These are phyloP conservation scores for Epicoccum nigrum DNA, from an alignment of 2,329 filamentous ascomycete species.

Conservation along the genomic window DNA sequence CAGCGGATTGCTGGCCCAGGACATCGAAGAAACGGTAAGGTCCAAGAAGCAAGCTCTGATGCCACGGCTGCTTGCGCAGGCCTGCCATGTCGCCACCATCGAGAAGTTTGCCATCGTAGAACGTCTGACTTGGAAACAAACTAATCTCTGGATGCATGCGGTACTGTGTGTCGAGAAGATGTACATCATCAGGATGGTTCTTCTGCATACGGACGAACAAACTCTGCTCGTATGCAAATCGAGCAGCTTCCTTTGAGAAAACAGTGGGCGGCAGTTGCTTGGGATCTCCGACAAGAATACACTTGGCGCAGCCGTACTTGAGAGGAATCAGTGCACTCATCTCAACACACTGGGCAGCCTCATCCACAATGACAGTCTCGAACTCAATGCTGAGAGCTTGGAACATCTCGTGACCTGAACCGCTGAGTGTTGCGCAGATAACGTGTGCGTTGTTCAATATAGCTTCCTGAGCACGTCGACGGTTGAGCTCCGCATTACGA, in stretches of 20 bases:
- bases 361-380: constrained; percentile 97
- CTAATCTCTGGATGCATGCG: constrained; percentile 99
- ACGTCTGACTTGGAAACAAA: constrained; percentile 83
- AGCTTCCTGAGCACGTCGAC: constrained; percentile 84
- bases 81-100: constrained; percentile 84
- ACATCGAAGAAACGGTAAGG: constrained; percentile 99
- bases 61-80: constrained; percentile 83
- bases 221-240: constrained; percentile 96
- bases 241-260: constrained; percentile 87
- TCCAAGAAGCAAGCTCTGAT: constrained; percentile 77
- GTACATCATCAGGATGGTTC: constrained; percentile 85
- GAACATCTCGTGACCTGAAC: constrained; percentile 97
- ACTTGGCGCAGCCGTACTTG: constrained; percentile 96
- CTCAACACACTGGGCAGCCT: constrained; percentile 97
- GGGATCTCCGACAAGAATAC: constrained; percentile 94
- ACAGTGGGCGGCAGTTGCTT: constrained; percentile 97
- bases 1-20: constrained; percentile 80
- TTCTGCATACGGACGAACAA: constrained; percentile 98
- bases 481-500: constrained; percentile 84
- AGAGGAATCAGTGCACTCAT: constrained; percentile 94
- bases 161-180: constrained; percentile 96
- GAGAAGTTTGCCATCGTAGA: constrained; percentile 86
- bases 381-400: constrained; percentile 93
- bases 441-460: constrained; percentile 91
- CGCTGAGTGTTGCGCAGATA: constrained; percentile 92